phyloP scores from a whole-genome alignment of 1,139 yeast genomes.

The Petasospora fabianii region DNA sequence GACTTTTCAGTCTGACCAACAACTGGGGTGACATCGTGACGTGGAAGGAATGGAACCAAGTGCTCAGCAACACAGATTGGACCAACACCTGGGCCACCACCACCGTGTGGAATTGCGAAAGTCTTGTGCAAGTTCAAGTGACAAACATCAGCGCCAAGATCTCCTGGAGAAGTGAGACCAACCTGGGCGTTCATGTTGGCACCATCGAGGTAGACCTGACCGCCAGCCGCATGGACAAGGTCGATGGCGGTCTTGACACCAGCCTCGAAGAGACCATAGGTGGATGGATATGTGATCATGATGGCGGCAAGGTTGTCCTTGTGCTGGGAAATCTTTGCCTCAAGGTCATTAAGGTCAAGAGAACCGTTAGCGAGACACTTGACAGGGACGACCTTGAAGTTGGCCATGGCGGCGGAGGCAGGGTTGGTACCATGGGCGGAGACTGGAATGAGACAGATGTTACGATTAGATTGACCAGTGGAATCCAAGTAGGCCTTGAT shows the following conservation, averaged over 20 bases:
- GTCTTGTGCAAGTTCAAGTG: constrained; percentile 96
- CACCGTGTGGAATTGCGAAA: constrained; percentile 97
- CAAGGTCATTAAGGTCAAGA: constrained; percentile 73
- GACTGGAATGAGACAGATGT: constrained; percentile 91
- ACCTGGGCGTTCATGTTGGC: constrained; percentile 99
- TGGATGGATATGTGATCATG: constrained; percentile 97
- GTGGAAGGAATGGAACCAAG: constrained; percentile 78
- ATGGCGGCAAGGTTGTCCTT: constrained; percentile 74
- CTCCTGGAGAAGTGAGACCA: constrained; percentile 96
- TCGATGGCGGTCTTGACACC: constrained; percentile 83
- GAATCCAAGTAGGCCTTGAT: constrained; percentile 75
- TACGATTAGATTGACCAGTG: constrained; percentile 66
- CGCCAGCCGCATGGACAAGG: constrained; percentile 79
- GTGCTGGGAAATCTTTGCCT: constrained; percentile 68
- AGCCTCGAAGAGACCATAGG: constrained; percentile 94
- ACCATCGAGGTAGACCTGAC: constrained; percentile 96
- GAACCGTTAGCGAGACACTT: constrained; percentile 86
- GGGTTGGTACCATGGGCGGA: constrained; percentile 99
- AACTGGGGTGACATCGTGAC: constrained; percentile 61
- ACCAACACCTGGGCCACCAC: constrained; percentile 99
- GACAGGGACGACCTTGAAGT: constrained; percentile 87
- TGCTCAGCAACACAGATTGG: constrained; percentile 93
- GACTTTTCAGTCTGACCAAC: constrained; percentile 45
- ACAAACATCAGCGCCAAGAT: constrained; percentile 97
- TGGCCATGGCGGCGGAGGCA: constrained; percentile 97